Base-by-base conservation (phyloP, 805 yeast genomes). In the Pichia paraexigua region DNA sequence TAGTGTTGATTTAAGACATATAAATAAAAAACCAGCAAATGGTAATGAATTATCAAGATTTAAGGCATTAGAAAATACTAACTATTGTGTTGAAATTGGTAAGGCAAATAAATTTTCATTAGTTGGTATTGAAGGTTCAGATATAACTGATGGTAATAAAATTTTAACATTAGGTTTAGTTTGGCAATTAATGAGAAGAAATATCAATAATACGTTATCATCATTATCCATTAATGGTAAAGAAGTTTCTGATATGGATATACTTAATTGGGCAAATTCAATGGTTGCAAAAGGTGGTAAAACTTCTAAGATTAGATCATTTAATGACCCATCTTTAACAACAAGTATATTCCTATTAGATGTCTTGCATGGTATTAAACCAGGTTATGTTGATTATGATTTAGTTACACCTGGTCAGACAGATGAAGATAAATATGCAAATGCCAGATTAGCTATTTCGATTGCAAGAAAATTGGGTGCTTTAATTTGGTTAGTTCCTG, bases 401-500 rank as follows among this genome's bases (percentile, higher is more conserved):
- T 79, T 94, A 61, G 98, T 94, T 6, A 77, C 84, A 50, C 79
- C 83, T 47, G 96, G 96, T 42, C 67, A 71, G 42, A 82, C 86
- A 37, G 94, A 85, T 18, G 96, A 89, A 54, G 96, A 92, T 58
- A 80, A 77, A 64, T 89, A 89, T 65, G 95, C 96, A 41, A 94
- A 94, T 67, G 99, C 98, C 21, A 86, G 88, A 74, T 79, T 94
- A 67, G 99, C 99, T 21, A 94, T 94, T 66, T 94, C 98, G 2
- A 94, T 94, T 63, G 99, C 99, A 37, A 86, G 99, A 78, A 94
- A 94, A 71, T 74, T 94, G 60, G 99, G 99, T 56, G 99, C 97
- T 41, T 80, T 94, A 66, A 94, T 94, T 63, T 94, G 97, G 97
- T 78, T 94, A 60, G 97, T 94, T n/a, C 99, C 99, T n/a, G 99